A percentile compares a stretch with the other conserved stretches of the same genome.
Evolutionary conservation across 345 rosid species (phyloP).

Genomic region (Moricandia moricandioides): DNA sequence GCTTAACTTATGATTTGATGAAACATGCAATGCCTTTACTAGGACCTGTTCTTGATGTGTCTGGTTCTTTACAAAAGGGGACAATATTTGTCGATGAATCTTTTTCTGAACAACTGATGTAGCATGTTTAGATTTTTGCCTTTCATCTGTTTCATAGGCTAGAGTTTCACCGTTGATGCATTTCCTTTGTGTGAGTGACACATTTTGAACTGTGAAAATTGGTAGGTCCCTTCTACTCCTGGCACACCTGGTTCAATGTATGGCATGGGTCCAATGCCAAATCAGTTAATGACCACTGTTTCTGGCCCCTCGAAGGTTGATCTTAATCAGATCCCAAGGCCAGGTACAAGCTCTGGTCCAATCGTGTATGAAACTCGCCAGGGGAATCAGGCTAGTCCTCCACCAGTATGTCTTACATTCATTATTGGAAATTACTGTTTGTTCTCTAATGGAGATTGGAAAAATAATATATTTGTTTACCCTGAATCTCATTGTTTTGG

Average conservation of each 20-base stretch:
- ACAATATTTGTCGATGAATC: background rate
- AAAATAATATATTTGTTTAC: background rate
- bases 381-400: constrained; percentile 68
- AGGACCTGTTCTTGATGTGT: background rate
- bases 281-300: constrained; percentile 33
- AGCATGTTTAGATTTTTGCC: background rate
- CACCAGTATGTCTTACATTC: constrained; percentile 30
- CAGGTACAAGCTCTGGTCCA: constrained; percentile 34
- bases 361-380: constrained; percentile 31
- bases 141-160: background rate
- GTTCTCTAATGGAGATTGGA: background rate
- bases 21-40: constrained; percentile 8
- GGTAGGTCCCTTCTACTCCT: constrained; percentile 30
- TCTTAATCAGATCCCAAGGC: constrained; percentile 38
- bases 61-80: background rate
- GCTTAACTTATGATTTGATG: background rate
- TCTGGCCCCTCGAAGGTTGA: constrained; percentile 36
- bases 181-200: background rate
- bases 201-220: constrained; percentile 13
- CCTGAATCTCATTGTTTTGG: constrained; percentile 9
- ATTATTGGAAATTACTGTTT: background rate
- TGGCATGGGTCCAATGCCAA: constrained; percentile 10
- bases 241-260: constrained; percentile 30
- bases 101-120: background rate
- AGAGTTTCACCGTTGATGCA: no score